Base-by-base conservation (phyloP, 2,329 filamentous ascomycete species). In the Orbilia quercus region DNA sequence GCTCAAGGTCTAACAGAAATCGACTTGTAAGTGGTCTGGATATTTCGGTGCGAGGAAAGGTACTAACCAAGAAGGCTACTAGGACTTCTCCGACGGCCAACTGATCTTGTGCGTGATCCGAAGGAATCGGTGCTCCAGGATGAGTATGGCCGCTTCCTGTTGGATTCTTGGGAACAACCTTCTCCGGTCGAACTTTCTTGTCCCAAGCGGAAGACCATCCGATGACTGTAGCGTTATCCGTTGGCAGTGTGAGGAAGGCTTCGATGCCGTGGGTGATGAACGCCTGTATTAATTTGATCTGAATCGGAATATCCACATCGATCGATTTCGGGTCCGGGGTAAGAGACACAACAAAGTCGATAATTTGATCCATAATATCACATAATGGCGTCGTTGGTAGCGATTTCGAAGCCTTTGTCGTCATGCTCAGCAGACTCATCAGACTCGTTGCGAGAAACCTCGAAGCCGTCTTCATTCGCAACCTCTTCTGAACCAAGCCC, bases 191-290 rank as follows among this genome's bases (percentile, higher is more conserved):
- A 38, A 63, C 62, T 31, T 57, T 67, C 23, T 63, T 74, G 42
- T 74, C 55, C 60, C 63, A 74, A 31, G 62, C 47, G 9, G 55
- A 55, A 2, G 63, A 34, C 70, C 60, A 74, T 22, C 51, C 63
- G 18, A 59, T 45, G 40, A 59, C 55, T 7, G 55, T 74, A 4
- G 48, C 62, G 40, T 67, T 67, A 44, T 74, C 70, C n/a, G 9
- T 44, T n/a, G 62, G 60, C 12, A 66, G 25, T 1, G 62, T 66
- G 2, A 74, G 51, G 55, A 74, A 74, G 6, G 60, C 62, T 34
- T 74, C 70, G 14, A 74, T 44, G 7, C 60, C 60, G 14, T 74
- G 70, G 5, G 70, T 74, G n/a, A 67, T 67, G n/a, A 74, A 74
- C n/a, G 70, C 70, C 14, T 74, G 62, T 50, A 66, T 66, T 16